phyloP scores from a whole-genome alignment of 805 yeast genomes.

The Isabelozyma pseudorhagii region DNA sequence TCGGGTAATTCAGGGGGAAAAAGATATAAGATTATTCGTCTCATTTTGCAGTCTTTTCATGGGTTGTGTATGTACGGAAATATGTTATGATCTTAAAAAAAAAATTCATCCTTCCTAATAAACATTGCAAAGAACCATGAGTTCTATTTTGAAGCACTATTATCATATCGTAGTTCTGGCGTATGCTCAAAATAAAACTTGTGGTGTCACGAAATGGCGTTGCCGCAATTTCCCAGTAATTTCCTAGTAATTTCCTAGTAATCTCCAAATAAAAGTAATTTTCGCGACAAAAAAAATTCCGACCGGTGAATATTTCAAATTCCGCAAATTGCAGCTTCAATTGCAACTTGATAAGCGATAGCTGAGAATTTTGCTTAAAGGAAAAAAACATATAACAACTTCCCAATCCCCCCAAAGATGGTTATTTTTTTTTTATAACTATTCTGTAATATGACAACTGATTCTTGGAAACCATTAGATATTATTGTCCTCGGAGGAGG shows the following conservation, averaged over 20 bases:
- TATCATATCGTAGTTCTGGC: no score
- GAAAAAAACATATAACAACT: not conserved
- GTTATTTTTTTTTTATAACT: not conserved
- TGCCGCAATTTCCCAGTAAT: not conserved
- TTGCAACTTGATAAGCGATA: not conserved
- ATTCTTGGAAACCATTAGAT: conserved; percentile 11
- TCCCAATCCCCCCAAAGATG: not conserved
- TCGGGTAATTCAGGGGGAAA: no score
- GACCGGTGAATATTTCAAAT: not conserved
- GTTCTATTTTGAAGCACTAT: no score
- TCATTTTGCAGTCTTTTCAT: no score
- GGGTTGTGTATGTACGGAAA: no score
- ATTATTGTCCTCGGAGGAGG: conserved; percentile 24
- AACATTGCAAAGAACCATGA: no score
- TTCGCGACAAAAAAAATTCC: not conserved
- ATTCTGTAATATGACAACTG: conserved; percentile 3
- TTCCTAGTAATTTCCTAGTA: not conserved
- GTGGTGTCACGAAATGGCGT: no score
- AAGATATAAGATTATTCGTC: no score
- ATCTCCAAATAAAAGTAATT: not conserved
- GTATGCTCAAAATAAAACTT: no score
- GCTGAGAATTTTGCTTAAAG: not conserved
- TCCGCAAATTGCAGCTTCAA: not conserved
- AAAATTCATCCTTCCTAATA: no score
- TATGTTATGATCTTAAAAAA: no score